Conservation (phyloP, 1,284 basidiomycete genomes). For the Leucoagaricus sp. region DNA sequence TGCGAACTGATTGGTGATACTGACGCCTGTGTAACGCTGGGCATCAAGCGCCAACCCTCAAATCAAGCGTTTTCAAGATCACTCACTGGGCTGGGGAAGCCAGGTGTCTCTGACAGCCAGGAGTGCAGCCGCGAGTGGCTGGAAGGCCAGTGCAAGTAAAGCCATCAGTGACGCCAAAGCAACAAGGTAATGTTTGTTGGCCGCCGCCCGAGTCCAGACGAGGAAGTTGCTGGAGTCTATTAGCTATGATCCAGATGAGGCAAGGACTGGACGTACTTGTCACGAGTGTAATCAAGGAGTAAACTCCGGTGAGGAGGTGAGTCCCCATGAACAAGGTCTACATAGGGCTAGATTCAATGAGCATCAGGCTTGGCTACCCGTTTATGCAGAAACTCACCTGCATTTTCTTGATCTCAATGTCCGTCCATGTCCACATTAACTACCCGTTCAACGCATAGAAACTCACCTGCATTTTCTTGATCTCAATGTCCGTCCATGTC, state of each 20-base stretch:
- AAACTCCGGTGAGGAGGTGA: conserved; percentile 50
- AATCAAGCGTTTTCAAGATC: conserved; percentile 2
- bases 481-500: conserved; percentile 56
- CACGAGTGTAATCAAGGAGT: conserved; percentile 54
- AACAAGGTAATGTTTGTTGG: conserved; percentile 51
- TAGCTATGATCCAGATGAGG: not conserved
- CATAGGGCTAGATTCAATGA: conserved; percentile 51
- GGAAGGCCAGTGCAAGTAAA: conserved; percentile 45
- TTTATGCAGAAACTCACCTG: conserved; percentile 38
- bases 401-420: conserved; percentile 55
- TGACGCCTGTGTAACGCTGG: conserved; percentile 40
- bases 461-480: conserved; percentile 53
- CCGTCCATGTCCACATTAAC: conserved; percentile 60
- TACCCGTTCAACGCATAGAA: no score
- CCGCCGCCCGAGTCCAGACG: conserved; percentile 43
- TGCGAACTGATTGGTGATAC: conserved; percentile 34
- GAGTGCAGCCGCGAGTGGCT: conserved; percentile 51
- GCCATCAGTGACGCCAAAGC: conserved; percentile 48
- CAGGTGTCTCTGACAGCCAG: conserved; percentile 47
- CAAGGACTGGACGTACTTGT: conserved; percentile 34
- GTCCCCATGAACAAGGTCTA: conserved; percentile 56
- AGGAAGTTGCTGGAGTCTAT: conserved; percentile 40
- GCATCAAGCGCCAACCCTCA: not conserved
- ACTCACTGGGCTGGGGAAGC: conserved; percentile 37
- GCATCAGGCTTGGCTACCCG: no score